Evolutionary conservation across 768 basidiomycete species (phyloP), one percentile per base, ranked within the genome.

Genomic region (Tulasnella sp.): DNA sequence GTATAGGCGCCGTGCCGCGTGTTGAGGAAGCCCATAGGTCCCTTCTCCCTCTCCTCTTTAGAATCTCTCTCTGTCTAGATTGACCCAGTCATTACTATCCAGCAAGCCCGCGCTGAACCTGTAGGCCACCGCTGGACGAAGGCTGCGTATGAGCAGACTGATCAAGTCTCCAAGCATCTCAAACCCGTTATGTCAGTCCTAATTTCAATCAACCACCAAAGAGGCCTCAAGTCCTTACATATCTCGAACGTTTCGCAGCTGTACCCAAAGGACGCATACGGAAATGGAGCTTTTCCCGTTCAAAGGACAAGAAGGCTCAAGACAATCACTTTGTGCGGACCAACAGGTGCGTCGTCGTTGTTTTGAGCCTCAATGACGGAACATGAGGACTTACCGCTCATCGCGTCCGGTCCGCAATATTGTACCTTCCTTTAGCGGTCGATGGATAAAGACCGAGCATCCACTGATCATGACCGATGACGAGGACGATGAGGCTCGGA

Each of bases 401-500:
- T 38, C 7, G 7, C 34, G 15, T 15, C 34, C 34, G n/a, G n/a
- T n/a, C n/a, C n/a, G n/a, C 34, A 15, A 38, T 7, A 7, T 5
- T 38, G 34, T 38, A 15, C 34, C 34, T 38, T 15, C 15, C 34
- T 15, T 38, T 47, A 50, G 48, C 15, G 58, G 58, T 15, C 47
- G 50, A 19, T 59, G 58, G 58, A 47, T 59, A 21, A 59, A 59
- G 48, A 51, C 58, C 45, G 58, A 59, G 29, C 47, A 50, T 48
- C 47, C 47, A 11, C 34, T 59, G 32, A 56, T 56, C 41, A 29
- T 43, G 41, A 56, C 55, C 43, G 55, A 56, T 44, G 55, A 56
- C 55, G 55, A 56, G 38, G 55, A 56, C 42, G 55, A 56, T 43
- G 55, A 56, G 42, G 55, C 55, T 56, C 34, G 55, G n/a, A 56